phyloP scores from a whole-genome alignment of 306 rosid genomes.

The Acmispon strigosus region DNA sequence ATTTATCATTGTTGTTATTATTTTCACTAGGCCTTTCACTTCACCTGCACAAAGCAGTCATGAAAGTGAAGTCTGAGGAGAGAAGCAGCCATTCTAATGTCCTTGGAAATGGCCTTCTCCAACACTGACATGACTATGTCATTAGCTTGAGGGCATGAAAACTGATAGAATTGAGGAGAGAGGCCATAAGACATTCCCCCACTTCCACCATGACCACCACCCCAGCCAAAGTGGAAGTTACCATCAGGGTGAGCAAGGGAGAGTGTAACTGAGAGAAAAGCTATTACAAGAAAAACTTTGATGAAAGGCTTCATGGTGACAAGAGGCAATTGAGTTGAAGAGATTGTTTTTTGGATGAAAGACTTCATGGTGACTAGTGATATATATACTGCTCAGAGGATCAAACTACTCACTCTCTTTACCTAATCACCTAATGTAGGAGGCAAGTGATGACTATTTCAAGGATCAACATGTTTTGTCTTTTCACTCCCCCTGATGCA shows the following conservation, averaged over 20 bases:
- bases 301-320: slow-evolving; percentile 46
- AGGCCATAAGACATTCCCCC: slow-evolving; percentile 39
- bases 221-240: slow-evolving; percentile 54
- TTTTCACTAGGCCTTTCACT: neutral
- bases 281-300: slow-evolving; percentile 19
- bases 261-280: slow-evolving; percentile 25
- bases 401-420: slow-evolving; percentile 36
- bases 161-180: slow-evolving; percentile 58
- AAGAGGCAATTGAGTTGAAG: neutral
- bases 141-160: slow-evolving; percentile 73
- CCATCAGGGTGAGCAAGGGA: slow-evolving; percentile 40
- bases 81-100: slow-evolving; percentile 70
- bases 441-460: slow-evolving; percentile 38
- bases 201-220: slow-evolving; percentile 34
- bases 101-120: slow-evolving; percentile 49
- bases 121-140: slow-evolving; percentile 78
- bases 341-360: slow-evolving; percentile 18
- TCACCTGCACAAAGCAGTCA: slow-evolving; percentile 77
- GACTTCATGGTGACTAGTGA: slow-evolving; percentile 44
- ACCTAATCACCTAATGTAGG: slow-evolving; percentile 42
- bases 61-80: slow-evolving; percentile 81
- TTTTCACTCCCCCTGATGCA: neutral
- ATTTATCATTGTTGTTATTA: neutral
- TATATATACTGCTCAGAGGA: slow-evolving; percentile 15
- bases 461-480: slow-evolving; percentile 12